Evolutionary conservation across 371 early-diverging fungal genomes (phyloP).

Genomic region (Paramicrosporidium saccamoebae): DNA sequence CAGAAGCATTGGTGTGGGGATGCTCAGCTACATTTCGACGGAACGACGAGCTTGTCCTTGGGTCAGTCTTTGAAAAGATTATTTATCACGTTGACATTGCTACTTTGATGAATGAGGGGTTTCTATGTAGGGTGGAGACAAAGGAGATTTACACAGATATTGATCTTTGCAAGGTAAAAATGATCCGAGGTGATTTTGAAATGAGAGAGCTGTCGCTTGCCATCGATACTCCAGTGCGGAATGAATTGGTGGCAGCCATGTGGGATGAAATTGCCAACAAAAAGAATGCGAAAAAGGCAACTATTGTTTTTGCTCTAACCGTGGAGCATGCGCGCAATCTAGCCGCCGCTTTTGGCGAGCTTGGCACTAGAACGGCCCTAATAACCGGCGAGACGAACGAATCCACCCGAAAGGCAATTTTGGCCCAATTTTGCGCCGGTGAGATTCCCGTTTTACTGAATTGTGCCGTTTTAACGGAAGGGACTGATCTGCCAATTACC

Average conservation of each 20-base stretch:
- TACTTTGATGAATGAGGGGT: slow-evolving; percentile 42
- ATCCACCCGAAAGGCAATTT: slow-evolving; percentile 11
- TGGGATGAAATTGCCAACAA: slow-evolving; percentile 12
- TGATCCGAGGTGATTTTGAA: slow-evolving; percentile 18
- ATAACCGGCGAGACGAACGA: slow-evolving; percentile 19
- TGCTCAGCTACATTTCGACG: slow-evolving; percentile 66
- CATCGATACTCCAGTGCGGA: slow-evolving; percentile 25
- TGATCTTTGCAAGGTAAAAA: slow-evolving; percentile 13
- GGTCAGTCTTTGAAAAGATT: slow-evolving; percentile 29
- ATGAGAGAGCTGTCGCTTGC: slow-evolving; percentile 12
- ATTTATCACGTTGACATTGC: slow-evolving; percentile 29
- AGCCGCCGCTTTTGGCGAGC: slow-evolving; percentile 12
- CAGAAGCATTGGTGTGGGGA: slow-evolving; percentile 27
- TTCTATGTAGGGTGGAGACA: slow-evolving; percentile 25
- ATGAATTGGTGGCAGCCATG: slow-evolving; percentile 20
- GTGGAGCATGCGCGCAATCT: slow-evolving; percentile 27
- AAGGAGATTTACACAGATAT: slow-evolving; percentile 20
- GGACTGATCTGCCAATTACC: slow-evolving; percentile 56
- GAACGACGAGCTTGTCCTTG: slow-evolving; percentile 36
- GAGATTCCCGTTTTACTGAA: slow-evolving; percentile 46
- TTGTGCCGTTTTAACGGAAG: slow-evolving; percentile 51
- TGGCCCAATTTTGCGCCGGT: slow-evolving; percentile 20
- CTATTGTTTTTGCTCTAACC: slow-evolving; percentile 60
- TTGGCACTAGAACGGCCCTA: slow-evolving; percentile 18
- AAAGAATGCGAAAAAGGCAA: slow-evolving; percentile 17